Evolutionary conservation across 345 rosid genomes (phyloP).

Genomic region (Eucalyptus urophylla): DNA sequence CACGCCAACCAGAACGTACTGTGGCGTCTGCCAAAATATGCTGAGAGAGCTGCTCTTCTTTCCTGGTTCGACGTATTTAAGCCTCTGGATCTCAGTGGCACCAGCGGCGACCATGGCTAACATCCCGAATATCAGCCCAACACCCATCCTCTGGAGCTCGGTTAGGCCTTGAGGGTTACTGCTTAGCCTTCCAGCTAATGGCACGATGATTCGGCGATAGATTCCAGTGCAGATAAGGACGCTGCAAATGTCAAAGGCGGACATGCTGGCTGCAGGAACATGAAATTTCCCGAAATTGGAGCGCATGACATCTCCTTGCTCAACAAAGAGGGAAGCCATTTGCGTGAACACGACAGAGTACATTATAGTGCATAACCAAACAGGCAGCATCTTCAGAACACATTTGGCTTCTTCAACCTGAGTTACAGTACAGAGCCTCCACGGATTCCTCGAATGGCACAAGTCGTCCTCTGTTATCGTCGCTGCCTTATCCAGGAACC

Average conservation of each 20-base stretch:
- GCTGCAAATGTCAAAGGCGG: constrained; percentile 68
- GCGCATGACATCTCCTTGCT: constrained; percentile 63
- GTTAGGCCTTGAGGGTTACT: constrained; percentile 44
- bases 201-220: constrained; percentile 57
- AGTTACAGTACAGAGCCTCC: constrained; percentile 81
- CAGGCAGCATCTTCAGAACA: constrained; percentile 36
- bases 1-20: constrained; percentile 67
- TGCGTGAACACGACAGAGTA: constrained; percentile 58
- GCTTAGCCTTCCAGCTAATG: constrained; percentile 31
- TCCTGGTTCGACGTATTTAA: constrained; percentile 22
- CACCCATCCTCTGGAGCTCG: constrained; percentile 86
- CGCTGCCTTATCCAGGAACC: constrained; percentile 88
- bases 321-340: constrained; percentile 57
- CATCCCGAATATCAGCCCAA: constrained; percentile 68
- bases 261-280: constrained; percentile 93
- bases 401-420: constrained; percentile 77
- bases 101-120: constrained; percentile 82
- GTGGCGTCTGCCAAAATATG: constrained; percentile 89
- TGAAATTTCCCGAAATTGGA: constrained; percentile 37
- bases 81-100: constrained; percentile 50
- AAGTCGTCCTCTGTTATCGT: constrained; percentile 43
- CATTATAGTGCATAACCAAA: constrained; percentile 53
- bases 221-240: constrained; percentile 64
- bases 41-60: constrained; percentile 43
- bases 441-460: constrained; percentile 13